Conservation (phyloP, 345 rosid species). For the Acer negundo region DNA sequence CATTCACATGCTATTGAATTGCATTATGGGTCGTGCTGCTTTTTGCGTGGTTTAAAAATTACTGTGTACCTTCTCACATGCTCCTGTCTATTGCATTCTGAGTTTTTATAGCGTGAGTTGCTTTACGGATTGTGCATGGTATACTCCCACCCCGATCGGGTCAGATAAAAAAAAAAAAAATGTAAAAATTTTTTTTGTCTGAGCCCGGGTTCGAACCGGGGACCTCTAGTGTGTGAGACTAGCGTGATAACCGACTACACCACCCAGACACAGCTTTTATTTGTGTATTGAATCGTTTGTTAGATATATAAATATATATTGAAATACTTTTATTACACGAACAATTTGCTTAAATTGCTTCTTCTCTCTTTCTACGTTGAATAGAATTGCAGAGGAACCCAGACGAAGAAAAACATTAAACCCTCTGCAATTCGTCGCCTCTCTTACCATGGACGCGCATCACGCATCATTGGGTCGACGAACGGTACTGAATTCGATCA, state of each 20-base stretch:
- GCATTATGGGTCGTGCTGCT: neutral
- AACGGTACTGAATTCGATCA: slow-evolving; percentile 50
- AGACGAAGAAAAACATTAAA: neutral
- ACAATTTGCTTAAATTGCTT: neutral
- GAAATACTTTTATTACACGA: neutral
- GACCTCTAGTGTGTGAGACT: slow-evolving; percentile 82
- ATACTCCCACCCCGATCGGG: no score
- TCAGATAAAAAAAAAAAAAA: no score
- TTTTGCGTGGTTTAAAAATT: no score
- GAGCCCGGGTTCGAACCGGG: slow-evolving; percentile 78
- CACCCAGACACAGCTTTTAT: slow-evolving; percentile 39
- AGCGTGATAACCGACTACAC: slow-evolving; percentile 84
- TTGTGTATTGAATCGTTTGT: no score
- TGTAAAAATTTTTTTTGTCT: slow-evolving; percentile 24
- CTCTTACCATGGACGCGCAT: slow-evolving; percentile 55
- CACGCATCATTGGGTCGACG: slow-evolving; percentile 96
- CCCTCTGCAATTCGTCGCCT: slow-evolving; percentile 19
- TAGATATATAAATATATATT: neutral
- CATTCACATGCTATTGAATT: neutral
- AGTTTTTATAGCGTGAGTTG: no score
- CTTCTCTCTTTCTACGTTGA: neutral
- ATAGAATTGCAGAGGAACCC: slow-evolving; percentile 12
- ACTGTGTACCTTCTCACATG: neutral
- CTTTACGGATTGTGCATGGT: no score
- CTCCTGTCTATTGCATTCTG: no score